Percentiles rank a stretch among this genome's conserved stretches.
Conservation (phyloP, 352 stramenopile species). For the Pythium biforme region DNA sequence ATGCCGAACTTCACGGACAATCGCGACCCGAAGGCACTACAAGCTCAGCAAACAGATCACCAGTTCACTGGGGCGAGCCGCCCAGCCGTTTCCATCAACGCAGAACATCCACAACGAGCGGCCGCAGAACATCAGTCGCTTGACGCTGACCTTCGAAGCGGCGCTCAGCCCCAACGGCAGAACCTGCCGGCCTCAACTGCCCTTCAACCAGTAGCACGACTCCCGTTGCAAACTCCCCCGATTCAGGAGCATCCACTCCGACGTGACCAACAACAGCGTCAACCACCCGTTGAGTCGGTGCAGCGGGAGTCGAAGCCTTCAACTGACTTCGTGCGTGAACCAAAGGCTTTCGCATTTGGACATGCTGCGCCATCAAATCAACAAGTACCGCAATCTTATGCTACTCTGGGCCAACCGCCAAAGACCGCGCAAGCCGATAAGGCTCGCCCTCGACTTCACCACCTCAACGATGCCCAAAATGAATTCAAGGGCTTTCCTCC, state of each 20-base stretch:
- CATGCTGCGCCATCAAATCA: not conserved
- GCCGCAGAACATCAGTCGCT: too few species aligned
- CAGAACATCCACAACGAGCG: too few species aligned
- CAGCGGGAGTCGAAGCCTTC: not conserved
- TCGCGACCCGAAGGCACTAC: not conserved
- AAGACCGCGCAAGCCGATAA: not conserved
- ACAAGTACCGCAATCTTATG: not conserved
- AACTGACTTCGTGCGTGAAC: constrained; percentile 1
- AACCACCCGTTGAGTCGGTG: not conserved
- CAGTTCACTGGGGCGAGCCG: not conserved
- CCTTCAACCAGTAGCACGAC: too few species aligned
- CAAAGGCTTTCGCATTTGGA: not conserved
- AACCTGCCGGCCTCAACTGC: too few species aligned
- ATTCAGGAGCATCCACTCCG: not conserved
- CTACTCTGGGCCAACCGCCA: not conserved
- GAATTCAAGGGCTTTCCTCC: not conserved
- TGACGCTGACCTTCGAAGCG: too few species aligned
- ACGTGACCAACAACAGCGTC: not conserved
- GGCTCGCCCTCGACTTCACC: not conserved
- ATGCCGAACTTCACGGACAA: not conserved
- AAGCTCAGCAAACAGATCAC: not conserved
- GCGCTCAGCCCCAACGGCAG: too few species aligned
- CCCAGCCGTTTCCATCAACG: too few species aligned
- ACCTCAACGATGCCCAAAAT: not conserved
- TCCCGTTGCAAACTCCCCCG: not conserved